Percentiles rank a stretch among this genome's conserved stretches.
phyloP scores from a whole-genome alignment of 1,139 yeast genomes.

The Taphrina flavorubra region DNA sequence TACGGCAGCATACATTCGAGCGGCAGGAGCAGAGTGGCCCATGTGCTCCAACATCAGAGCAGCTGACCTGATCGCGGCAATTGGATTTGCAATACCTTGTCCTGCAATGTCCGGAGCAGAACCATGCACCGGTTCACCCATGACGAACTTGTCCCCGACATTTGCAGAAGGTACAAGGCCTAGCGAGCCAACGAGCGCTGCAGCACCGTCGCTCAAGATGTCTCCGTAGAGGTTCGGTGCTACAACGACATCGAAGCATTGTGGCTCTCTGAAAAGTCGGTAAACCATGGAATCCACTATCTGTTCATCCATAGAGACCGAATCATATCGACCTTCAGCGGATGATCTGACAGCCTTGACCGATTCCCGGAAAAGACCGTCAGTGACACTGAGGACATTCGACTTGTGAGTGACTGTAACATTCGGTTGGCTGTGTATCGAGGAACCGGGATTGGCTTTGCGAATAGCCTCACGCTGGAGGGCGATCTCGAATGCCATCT shows the following conservation, averaged over 20 bases:
- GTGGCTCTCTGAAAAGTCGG: conserved; percentile 97
- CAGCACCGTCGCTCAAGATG: conserved; percentile 97
- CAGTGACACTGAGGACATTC: conserved; percentile 87
- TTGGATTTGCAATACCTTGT: conserved; percentile 84
- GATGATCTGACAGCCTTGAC: conserved; percentile 76
- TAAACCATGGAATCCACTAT: conserved; percentile 99
- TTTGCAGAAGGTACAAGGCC: conserved; percentile 99
- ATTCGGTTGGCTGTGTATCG: conserved; percentile 60
- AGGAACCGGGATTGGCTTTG: conserved; percentile 59
- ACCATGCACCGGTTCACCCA: conserved; percentile 99
- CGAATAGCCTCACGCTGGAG: conserved; percentile 85
- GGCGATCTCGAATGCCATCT: conserved; percentile 90
- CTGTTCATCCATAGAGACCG: conserved; percentile 82
- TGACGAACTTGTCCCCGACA: conserved; percentile 93
- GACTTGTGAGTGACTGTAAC: conserved; percentile 97
- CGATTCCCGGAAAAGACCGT: conserved; percentile 94
- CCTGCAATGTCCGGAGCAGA: conserved; percentile 99
- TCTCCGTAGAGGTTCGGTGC: conserved; percentile 99
- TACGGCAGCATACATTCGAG: conserved; percentile 89
- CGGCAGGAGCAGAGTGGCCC: conserved; percentile 90
- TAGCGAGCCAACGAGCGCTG: conserved; percentile 95
- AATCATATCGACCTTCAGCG: conserved; percentile 55
- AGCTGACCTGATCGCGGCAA: conserved; percentile 96
- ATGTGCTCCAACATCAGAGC: conserved; percentile 97
- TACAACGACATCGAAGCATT: conserved; percentile 93